Conservation (phyloP, 768 basidiomycete genomes). For the Boletus bicolor region DNA sequence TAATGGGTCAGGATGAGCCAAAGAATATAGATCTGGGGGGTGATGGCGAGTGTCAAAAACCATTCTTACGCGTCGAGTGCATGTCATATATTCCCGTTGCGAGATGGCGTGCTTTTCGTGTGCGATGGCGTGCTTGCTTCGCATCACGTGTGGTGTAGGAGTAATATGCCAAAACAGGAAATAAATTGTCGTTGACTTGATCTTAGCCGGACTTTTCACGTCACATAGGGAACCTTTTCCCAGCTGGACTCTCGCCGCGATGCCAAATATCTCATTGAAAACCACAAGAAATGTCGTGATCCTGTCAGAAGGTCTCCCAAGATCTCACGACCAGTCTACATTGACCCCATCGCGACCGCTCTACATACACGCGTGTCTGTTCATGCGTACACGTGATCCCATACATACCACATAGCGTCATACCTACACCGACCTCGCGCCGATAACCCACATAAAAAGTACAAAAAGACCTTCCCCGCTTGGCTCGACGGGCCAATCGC, state of each 20-base stretch:
- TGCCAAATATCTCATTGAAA: background rate
- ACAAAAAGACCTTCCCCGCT: background rate
- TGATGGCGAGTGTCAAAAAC: background rate
- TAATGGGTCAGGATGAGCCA: no score
- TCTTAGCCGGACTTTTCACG: no score
- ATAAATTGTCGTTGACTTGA: background rate
- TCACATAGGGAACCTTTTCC: background rate
- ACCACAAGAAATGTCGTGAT: background rate
- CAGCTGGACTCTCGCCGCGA: background rate
- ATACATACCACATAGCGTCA: no score
- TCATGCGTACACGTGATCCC: background rate
- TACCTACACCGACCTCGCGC: background rate
- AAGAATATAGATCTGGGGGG: background rate
- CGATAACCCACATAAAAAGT: background rate
- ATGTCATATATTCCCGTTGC: constrained; percentile 19
- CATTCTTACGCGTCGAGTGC: background rate
- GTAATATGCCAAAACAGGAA: constrained; percentile 1
- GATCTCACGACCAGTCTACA: background rate
- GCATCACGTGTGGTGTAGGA: constrained; percentile 25
- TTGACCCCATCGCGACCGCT: background rate
- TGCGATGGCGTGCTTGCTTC: constrained; percentile 33
- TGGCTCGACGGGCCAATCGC: background rate
- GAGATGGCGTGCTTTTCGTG: constrained; percentile 6
- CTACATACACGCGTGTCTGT: background rate
- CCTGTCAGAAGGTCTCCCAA: background rate